phyloP scores from a whole-genome alignment of 768 basidiomycete species.

The Kwoniella newhampshirensis region DNA sequence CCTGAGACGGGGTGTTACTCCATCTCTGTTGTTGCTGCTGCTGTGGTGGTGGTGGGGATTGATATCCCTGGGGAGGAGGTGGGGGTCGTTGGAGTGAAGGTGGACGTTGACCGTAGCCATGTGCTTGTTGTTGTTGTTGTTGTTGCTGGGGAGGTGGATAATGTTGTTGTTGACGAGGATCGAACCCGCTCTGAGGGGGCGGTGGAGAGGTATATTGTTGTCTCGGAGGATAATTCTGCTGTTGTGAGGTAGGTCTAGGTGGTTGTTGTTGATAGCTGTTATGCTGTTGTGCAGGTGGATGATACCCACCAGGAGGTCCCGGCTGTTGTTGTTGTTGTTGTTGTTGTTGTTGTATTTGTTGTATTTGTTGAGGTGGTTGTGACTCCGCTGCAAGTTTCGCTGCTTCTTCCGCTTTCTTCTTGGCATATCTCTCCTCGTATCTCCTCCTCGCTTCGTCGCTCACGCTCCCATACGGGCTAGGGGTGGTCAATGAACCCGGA shows the following conservation, averaged over 20 bases:
- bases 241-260: constrained; percentile 3
- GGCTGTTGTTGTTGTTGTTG: constrained; percentile 8
- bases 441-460: constrained; percentile 46
- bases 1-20: constrained; percentile 20
- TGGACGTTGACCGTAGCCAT: constrained; percentile 7
- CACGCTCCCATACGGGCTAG: constrained; percentile 44
- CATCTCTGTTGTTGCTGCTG: constrained; percentile 29
- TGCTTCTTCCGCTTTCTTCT: constrained; percentile 40
- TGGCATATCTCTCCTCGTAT: constrained; percentile 49
- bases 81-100: constrained; percentile 15
- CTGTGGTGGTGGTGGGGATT: constrained; percentile 25
- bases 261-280: constrained; percentile 8
- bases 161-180: constrained; percentile 12
- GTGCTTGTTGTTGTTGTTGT: constrained; percentile 23
- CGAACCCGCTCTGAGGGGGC: constrained; percentile 12
- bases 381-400: constrained; percentile 16
- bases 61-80: constrained; percentile 16
- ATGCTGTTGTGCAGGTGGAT: constrained; percentile 15
- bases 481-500: constrained; percentile 30
- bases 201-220: constrained; percentile 17
- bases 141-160: constrained; percentile 14
- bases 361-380: constrained; percentile 12
- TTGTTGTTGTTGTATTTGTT: constrained; percentile 18
- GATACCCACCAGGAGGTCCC: background rate
- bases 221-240: constrained; percentile 19